Evolutionary conservation across 768 basidiomycete species (phyloP), one percentile per base, ranked within the genome.

Genomic region (Trametes villosa): DNA sequence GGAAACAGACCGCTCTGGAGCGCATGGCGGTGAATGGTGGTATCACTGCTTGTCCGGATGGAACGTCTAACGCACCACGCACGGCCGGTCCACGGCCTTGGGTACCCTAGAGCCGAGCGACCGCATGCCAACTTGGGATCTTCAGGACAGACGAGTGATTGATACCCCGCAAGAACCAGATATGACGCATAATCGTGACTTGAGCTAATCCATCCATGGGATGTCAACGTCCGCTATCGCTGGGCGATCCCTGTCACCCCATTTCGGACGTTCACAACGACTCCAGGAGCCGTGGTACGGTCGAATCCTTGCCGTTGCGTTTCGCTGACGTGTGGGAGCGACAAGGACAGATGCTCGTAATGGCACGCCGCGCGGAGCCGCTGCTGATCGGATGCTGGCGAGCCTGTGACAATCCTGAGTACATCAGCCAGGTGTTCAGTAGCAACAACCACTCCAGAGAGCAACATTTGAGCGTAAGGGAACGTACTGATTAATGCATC

Each of bases 291-390:
- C 22, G 26, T 33, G 51, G 13, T n/a, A 34, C 30, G 29, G 53
- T 51, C 53, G 53, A 55, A 53, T 53, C 59, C 51, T 48, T 38
- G n/a, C 51, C 24, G 45, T 29, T 38, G 48, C 24, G 60, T 50
- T 55, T 50, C 47, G 24, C 41, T 12, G 42, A 44, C 22, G 13
- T 55, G 60, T 61, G 60, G 48, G 53, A 61, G 34, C 31, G 44
- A 8, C 22, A 30, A 3, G 4, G 24, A 22, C 44, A n/a, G 12
- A 15, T 27, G 50, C 29, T 34, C 31, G 36, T 27, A 31, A 54
- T 7, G 31, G 34, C 34, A 51, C 44, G 24, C 27, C 50, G 58
- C 20, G 12, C 45, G 50, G 46, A 31, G 22, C 52, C 59, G 59
- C 46, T 54, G 8, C 2, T 34, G 46, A 60, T 60, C 59, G 59